Base-by-base conservation (phyloP, 2,329 filamentous ascomycete genomes). In the Beauveria rudraprayagi region DNA sequence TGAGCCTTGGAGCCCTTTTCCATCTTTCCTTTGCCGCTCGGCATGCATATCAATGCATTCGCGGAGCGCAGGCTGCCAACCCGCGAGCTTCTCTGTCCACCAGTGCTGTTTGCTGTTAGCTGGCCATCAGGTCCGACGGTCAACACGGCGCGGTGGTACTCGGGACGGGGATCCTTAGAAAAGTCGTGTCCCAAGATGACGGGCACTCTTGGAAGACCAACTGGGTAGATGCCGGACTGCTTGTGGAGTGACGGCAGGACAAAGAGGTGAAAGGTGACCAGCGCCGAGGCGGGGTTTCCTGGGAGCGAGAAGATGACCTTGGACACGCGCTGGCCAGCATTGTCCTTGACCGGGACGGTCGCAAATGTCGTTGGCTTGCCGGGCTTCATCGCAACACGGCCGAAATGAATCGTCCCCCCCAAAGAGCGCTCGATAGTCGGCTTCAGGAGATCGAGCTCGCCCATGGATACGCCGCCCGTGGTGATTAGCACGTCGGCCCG, bases 301-400 rank as follows among this genome's bases (percentile, higher is more conserved):
- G 94, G 94, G 0, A 99, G 80, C 0, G 91, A 90, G 75, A 99
- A 99, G 65, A 99, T 84, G 62, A 88, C 81, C 70, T 90, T 92
- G 1, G 76, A 77, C 26, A 84, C 73, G 51, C 86, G 81, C 46
- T 83, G 77, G 22, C 86, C 84, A 1, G 68, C 70, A 63, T 83
- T 82, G 62, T 83, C 78, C 72, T 86, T 87, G 44, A 83, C 78
- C 1, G 90, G 87, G 0, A 97, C 83, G 0, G 91, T 97, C 2
- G 94, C 94, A 72, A 99, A 99, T 0, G 94, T 99, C 0, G 92
- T 97, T 2, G 94, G 94, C 75, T 97, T 99, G 5, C 94, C 94
- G 0, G 94, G 94, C 77, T 99, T 99, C 94, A 99, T 97, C 60
- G 88, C 84, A 3, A 99, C 94, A 3, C 94, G 88, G 26, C 94